Evolutionary conservation across 2,329 filamentous ascomycete species (phyloP), one percentile per base, ranked within the genome.

Genomic region (Fusarium heterosporum): DNA sequence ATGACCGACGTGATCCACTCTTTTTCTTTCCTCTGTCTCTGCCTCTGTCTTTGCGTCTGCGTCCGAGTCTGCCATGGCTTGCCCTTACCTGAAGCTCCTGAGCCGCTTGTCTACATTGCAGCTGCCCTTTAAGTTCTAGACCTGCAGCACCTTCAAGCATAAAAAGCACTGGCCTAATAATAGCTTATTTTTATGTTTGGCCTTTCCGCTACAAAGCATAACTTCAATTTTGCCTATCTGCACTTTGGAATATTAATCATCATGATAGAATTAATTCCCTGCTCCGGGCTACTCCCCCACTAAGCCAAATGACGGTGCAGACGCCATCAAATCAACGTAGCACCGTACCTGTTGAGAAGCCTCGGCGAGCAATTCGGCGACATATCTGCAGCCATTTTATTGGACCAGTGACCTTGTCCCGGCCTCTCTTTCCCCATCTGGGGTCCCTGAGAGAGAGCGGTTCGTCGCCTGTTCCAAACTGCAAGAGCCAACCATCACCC

Each of bases 391-490:
- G n/a, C 22, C 19, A 29, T 43, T 26, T 61, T 30, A 70, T 69
- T 69, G 63, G 66, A 8, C 12, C 1, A 22, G n/a, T 29, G 12
- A 34, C 55, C 50, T 34, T 61, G 17, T 48, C 39, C 48, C n/a
- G 53, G 53, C 45, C 47, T 59, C 51, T 34, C 58, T 54, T 64
- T 51, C 64, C 64, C 54, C 64, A 61, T 69, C 62, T 69, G 63
- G 64, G 43, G 63, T 45, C 45, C 50, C 54, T 64, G 59, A 26
- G 42, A 43, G 48, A 43, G 48, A 50, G 46, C 32, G 54, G 65
- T 68, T 64, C 64, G 48, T 52, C 50, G 45, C 51, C 39, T 42
- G 49, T 30, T 32, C 56, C 28, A 48, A 49, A 47, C 39, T 64
- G 48, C 50, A 52, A 41, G 46, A 41, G 39, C 42, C 66, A 60